Base-by-base conservation (phyloP, 805 yeast species). In the Cyberlindnera subsufficiens region DNA sequence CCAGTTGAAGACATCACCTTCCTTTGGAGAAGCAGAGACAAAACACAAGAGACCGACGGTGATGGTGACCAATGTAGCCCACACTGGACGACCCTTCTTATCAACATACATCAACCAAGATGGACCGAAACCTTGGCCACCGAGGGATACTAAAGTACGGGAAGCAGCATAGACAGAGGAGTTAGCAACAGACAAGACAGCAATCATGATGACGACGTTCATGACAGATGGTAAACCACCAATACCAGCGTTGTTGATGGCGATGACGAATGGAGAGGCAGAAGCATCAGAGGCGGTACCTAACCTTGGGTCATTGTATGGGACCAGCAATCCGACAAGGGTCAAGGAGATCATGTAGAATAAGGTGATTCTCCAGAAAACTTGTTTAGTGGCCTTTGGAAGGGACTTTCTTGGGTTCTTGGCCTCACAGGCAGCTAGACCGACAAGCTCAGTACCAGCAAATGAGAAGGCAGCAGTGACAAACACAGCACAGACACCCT, bases 241-340 rank as follows among this genome's bases (percentile, higher is more conserved):
- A 48, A 80, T 78, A 43, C 85, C 84, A 25, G 83, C 84, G 38
- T 71, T 68, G 30, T 60, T 67, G 42, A 82, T 75, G 32, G 91
- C 86, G 64, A 84, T 77, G 40, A 84, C 90, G 54, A 83, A 84
- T 15, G 93, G 91, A n/a, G 90, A 83, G 11, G 89, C 86, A 22
- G 78, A 63, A 38, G 82, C 82, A 50, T 75, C 78, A 42, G 71
- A 75, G 31, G 71, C 74, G 42, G 73, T 61, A 42, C 76, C 77
- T 44, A 73, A 64, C 46, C 76, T 61, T 4, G 60, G 52, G 49
- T 77, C 74, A 45, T 65, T 68, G 60, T 74, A 82, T 15, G 91
- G 90, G n/a, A 86, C 91, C 47, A 86, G 68, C 52, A 83, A 74
- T 38, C 90, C 86, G 55, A 69, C 75, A 50, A 72, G 66, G 45